Evolutionary conservation across 768 basidiomycete genomes (phyloP), one percentile per base, ranked within the genome.

Genomic region (Panaeolus cyanescens): DNA sequence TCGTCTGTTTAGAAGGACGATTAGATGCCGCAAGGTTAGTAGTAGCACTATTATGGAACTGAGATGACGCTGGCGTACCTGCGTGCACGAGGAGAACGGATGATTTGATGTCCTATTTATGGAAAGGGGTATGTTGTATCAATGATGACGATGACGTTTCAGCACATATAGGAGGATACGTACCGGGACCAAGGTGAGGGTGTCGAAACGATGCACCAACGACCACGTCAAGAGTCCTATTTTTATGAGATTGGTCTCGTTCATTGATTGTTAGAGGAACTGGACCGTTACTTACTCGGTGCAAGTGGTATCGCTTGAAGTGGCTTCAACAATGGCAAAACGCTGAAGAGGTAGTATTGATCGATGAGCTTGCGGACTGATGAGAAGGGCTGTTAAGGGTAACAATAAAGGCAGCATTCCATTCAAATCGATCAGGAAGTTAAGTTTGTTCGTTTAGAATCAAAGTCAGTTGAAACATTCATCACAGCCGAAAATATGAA

Each of bases 71-170:
- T 13, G n/a, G 58, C 69, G 57, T 33, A 77, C 83, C 78, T 6
- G 90, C 86, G 71, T 95, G 93, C 0, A 83, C 86, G 63, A 95
- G 81, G 34, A 94, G 76, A 6, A 91, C 81, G 8, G 89, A 86
- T 0, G 84, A 83, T 64, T 85, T 84, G 65, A 93, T 83, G 60
- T 81, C 77, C 89, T 91, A 72, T 34, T 17, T 17, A 39, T 37
- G 22, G 34, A 53, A 54, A 5, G 25, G 8, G 34, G 50, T 19
- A 50, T 42, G 34, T 40, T n/a, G 57, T 33, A 63, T 33, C 22
- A 45, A 59, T 40, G 60, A n/a, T 50, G 28, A 58, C 13, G 31
- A 32, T 31, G 17, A 56, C 33, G 39, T 62, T 58, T 25, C 45
- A 60, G 25, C 32, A 12, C 13, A 28, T 13, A 36, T 10, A 55